Evolutionary conservation across 768 basidiomycete species (phyloP), one percentile per base, ranked within the genome.

Genomic region (Russula lepida): DNA sequence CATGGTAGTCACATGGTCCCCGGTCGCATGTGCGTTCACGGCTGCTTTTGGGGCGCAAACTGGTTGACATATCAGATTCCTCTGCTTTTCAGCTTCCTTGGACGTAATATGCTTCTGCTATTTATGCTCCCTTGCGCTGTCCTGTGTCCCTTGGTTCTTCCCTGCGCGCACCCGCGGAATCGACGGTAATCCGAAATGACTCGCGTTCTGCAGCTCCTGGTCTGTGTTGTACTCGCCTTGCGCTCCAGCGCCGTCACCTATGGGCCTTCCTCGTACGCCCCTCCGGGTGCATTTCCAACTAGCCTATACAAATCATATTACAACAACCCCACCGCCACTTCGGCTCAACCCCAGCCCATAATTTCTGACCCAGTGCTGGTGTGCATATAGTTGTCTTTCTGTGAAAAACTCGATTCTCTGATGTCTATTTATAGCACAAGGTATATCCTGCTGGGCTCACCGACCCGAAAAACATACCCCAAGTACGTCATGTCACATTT

Each of bases 341-440:
- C 80, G 13, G 81, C 78, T 0, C 88, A 90, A 69, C 83, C 83
- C 4, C 88, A 90, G 71, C 88, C 88, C n/a, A 78, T 88, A 60
- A 79, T 90, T 39, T 81, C 86, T 15, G 88, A 90, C 69, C 84
- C 86, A 9, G 80, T 88, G 33, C 78, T 79, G 28, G 88, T 87
- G 64, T 58, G 70, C 51, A 49, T 41, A 33, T 23, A 39, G 32
- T 11, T 28, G 7, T 6, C 23, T 12, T 28, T 39, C 39, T 5
- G 15, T 30, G 28, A 32, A 52, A 1, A 37, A 46, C 5, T 43
- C 59, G 5, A 37, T 43, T 6, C 17, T 4, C 25, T 64, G 19
- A 58, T 59, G 6, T 58, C 37, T 23, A 27, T 43, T 58, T 46
- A 27, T 60, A 87, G 85, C 79, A 84, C 68, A 66, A 77, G 66